Conservation (phyloP, 2,329 filamentous ascomycete species). For the Colletotrichum siamense region DNA sequence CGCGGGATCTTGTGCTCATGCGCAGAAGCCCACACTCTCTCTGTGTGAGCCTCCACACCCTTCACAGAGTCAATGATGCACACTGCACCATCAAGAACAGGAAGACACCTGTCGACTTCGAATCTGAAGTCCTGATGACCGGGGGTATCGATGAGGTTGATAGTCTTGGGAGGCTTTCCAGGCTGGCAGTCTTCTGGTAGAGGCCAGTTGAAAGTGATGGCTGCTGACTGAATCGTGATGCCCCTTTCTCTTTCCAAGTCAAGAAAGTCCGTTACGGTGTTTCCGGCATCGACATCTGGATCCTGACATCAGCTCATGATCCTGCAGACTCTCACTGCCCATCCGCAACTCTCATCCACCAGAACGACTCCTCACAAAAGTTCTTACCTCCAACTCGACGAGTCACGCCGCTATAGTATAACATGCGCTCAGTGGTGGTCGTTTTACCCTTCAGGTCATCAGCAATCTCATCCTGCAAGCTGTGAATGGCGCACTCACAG, state of each 20-base stretch:
- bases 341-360: not conserved
- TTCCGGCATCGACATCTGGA: constrained; percentile 90
- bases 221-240: constrained; percentile 97
- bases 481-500: constrained; percentile 51
- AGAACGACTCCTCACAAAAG: too few species aligned
- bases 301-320: not conserved
- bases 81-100: constrained; percentile 88
- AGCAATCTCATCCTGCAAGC: constrained; percentile 16
- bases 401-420: constrained; percentile 93
- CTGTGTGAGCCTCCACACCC: constrained; percentile 95
- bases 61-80: constrained; percentile 93
- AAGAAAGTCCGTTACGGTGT: constrained; percentile 96
- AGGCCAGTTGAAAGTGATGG: constrained; percentile 95
- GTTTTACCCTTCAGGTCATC: constrained; percentile 75
- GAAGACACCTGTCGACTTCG: constrained; percentile 89
- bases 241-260: constrained; percentile 90
- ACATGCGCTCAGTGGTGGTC: constrained; percentile 98
- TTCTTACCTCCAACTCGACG: constrained; percentile 75
- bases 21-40: constrained; percentile 94
- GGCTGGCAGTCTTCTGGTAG: constrained; percentile 52
- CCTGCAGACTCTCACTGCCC: not conserved
- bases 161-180: constrained; percentile 62
- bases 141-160: constrained; percentile 95
- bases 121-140: constrained; percentile 98
- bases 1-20: constrained; percentile 85